Base-by-base conservation (phyloP, 495 filamentous ascomycete genomes). In the Annulohypoxylon stygium region DNA sequence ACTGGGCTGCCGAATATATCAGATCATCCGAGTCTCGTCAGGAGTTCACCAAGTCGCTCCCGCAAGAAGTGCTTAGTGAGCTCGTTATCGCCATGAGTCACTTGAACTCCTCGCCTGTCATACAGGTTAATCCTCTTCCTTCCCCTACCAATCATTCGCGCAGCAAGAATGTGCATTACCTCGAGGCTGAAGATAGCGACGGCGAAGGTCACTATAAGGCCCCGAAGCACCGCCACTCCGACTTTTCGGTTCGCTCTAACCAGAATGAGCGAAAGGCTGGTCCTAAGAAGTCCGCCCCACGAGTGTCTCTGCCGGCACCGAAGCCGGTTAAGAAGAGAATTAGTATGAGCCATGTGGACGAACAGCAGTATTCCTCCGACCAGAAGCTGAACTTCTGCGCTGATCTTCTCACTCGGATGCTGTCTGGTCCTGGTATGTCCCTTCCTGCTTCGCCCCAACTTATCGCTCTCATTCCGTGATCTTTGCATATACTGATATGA, bases 1-100 rank as follows among this genome's bases (percentile, higher is more conserved):
- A 76, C n/a, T 88, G 86, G 86, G 86, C 86, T 14, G 86, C 86
- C 3, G 86, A 88, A 65, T 87, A 88, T 61, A 87, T 87, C 78
- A 73, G 83, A 68, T 85, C 85, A 2, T 84, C 84, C 8, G 82
- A 84, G 8, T 78, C 81, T 4, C 80, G 85, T 3, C 79, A 82
- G 18, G 81, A 84, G 61, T 88, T 88, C 60, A 86, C 83, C 16
- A 80, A 84, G 50, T 83, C 86, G 5, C 82, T 88, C 1, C 86
- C 86, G 0, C 81, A 87, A 71, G 85, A 86, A 69, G 85, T 88
- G 6, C 60, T 88, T 16, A 86, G 83, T 59, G 86, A 88, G 69
- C 78, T 88, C 8, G 86, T 88, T 0, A 82, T 88, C 2, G 82
- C 85, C n/a, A 87, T 88, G 85, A 86, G 84, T 73, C 82, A 83